phyloP scores from a whole-genome alignment of 805 yeast genomes.

The Candida palmyrensis region DNA sequence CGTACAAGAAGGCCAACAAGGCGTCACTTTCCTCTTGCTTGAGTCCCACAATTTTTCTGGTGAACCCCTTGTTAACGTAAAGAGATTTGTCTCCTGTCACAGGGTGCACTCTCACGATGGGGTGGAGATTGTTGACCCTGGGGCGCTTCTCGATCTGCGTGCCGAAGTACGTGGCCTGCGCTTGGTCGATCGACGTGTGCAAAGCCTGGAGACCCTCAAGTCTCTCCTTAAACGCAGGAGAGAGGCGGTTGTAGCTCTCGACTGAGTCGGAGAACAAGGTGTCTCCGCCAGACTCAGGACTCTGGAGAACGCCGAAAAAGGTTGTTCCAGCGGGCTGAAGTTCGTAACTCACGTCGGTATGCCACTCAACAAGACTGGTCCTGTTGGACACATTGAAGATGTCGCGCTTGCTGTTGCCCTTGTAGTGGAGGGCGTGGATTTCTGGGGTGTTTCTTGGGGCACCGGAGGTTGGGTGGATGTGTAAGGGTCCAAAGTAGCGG shows the following conservation, averaged over 20 bases:
- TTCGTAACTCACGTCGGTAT: slow-evolving; percentile 36
- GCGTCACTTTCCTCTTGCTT: slow-evolving; percentile 33
- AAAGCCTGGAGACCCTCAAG: slow-evolving; percentile 31
- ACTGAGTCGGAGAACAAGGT: slow-evolving; percentile 35
- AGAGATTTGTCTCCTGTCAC: slow-evolving; percentile 33
- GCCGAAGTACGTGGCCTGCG: slow-evolving; percentile 17
- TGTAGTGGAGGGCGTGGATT: slow-evolving; percentile 23
- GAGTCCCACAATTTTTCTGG: slow-evolving; percentile 32
- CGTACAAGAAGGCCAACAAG: slow-evolving; percentile 28
- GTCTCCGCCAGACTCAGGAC: slow-evolving; percentile 29
- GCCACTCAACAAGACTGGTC: slow-evolving; percentile 27
- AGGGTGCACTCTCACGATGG: slow-evolving; percentile 35
- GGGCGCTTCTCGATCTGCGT: slow-evolving; percentile 26
- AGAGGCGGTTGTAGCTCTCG: slow-evolving; percentile 35
- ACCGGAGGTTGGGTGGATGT: slow-evolving; percentile 43
- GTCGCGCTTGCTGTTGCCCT: slow-evolving; percentile 9
- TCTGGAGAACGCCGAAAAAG: slow-evolving; percentile 31
- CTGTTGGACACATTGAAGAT: slow-evolving; percentile 7
- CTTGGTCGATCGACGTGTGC: slow-evolving; percentile 35
- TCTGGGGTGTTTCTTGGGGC: slow-evolving; percentile 29
- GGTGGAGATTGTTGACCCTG: slow-evolving; percentile 33
- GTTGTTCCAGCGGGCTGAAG: slow-evolving; percentile 38
- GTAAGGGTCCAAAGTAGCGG: slow-evolving; percentile 33
- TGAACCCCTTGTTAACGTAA: slow-evolving; percentile 30
- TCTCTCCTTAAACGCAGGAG: slow-evolving; percentile 31